phyloP scores from a whole-genome alignment of 805 yeast species.

The Yamadazyma sp. region DNA sequence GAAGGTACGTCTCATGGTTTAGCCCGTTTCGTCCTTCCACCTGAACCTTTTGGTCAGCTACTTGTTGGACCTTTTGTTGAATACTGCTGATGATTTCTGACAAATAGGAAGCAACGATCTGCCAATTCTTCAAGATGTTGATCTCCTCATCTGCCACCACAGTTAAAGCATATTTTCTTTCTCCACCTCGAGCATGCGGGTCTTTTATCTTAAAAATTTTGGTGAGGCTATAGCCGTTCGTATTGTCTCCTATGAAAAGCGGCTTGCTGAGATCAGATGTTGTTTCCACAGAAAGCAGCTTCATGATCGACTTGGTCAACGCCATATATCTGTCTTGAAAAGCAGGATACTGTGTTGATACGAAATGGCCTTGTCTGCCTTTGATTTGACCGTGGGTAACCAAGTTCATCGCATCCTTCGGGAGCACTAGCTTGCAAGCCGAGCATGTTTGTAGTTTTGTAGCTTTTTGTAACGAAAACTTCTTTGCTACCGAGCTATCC shows the following conservation, averaged over 20 bases:
- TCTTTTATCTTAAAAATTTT: conserved; percentile 64
- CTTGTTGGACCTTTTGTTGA: conserved; percentile 20
- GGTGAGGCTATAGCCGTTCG: conserved; percentile 59
- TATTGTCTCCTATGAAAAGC: conserved; percentile 60
- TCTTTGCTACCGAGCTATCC: conserved; percentile 18
- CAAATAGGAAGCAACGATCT: conserved; percentile 41
- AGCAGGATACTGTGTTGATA: conserved; percentile 64
- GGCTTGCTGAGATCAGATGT: conserved; percentile 59
- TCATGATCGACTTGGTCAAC: conserved; percentile 59
- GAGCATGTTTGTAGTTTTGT: conserved; percentile 51
- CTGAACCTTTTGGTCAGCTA: conserved; percentile 13
- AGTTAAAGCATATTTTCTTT: conserved; percentile 62
- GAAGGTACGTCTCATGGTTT: conserved; percentile 52
- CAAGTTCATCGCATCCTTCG: conserved; percentile 27
- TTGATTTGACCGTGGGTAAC: conserved; percentile 20
- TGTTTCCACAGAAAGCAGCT: conserved; percentile 66
- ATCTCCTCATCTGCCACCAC: conserved; percentile 56
- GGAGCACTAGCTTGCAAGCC: conserved; percentile 59
- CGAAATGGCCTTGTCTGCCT: conserved; percentile 26
- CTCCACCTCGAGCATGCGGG: conserved; percentile 69
- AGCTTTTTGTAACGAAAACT: conserved; percentile 36
- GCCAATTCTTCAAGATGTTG: conserved; percentile 56
- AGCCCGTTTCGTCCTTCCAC: conserved; percentile 11
- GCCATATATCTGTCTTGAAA: conserved; percentile 48
- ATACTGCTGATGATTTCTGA: conserved; percentile 32